Evolutionary conservation across 2,329 filamentous ascomycete species (phyloP).

Genomic region (Alternaria triticimaculans): DNA sequence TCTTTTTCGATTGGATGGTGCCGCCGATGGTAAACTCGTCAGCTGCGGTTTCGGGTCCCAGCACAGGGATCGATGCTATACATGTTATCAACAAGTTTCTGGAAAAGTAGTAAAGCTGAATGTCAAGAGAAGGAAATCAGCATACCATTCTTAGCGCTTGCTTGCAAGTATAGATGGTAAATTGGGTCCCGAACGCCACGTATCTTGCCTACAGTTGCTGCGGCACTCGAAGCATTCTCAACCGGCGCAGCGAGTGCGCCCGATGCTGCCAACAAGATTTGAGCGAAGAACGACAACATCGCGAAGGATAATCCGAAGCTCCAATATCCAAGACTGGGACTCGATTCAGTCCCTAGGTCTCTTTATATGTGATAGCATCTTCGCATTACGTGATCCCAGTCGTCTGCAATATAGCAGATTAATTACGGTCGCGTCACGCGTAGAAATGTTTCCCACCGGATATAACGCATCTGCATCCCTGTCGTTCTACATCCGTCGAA

Average conservation of each 20-base stretch:
- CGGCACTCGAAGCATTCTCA: neutral
- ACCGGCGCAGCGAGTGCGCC: slow-evolving; percentile 18
- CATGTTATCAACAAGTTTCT: neutral
- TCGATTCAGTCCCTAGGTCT: neutral
- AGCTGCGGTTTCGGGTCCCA: slow-evolving; percentile 59
- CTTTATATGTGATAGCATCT: neutral
- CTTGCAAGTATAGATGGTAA: slow-evolving; percentile 62
- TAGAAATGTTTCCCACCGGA: slow-evolving; percentile 3
- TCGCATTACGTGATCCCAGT: neutral
- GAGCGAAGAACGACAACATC: slow-evolving; percentile 14
- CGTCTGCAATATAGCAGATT: slow-evolving; percentile 11
- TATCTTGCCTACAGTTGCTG: slow-evolving; percentile 57
- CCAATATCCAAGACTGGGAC: neutral
- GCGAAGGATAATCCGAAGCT: neutral
- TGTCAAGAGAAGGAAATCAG: neutral
- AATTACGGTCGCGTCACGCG: slow-evolving; percentile 14
- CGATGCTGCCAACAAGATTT: slow-evolving; percentile 10
- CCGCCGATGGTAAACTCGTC: slow-evolving; percentile 59
- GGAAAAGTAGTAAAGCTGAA: neutral
- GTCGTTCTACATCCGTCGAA: neutral
- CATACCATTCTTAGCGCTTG: slow-evolving; percentile 52
- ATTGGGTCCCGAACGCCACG: slow-evolving; percentile 59
- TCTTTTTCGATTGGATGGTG: slow-evolving; percentile 59
- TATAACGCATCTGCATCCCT: slow-evolving; percentile 1
- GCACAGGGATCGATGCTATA: slow-evolving; percentile 53